phyloP scores from a whole-genome alignment of 257 asterid genomes.

The Nyctanthes arbortristis region DNA sequence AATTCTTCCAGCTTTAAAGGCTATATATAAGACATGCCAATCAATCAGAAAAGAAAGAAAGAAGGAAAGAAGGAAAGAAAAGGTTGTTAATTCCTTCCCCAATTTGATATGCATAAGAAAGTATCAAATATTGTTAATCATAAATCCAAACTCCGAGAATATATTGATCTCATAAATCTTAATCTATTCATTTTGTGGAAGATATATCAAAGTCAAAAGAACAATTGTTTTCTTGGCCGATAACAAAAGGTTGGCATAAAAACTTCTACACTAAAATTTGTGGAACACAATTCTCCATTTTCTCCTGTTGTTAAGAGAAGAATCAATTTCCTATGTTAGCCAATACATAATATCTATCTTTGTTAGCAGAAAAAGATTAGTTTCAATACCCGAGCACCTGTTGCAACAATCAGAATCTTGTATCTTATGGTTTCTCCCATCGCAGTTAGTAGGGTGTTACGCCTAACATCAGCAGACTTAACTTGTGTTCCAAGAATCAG shows the following conservation, averaged over 20 bases:
- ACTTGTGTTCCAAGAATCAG: constrained; percentile 84
- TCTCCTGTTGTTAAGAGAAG: background rate
- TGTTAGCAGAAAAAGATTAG: constrained; percentile 30
- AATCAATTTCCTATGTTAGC: background rate
- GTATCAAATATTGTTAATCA: background rate
- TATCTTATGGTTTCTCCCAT: constrained; percentile 91
- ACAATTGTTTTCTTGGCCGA: constrained; percentile 10
- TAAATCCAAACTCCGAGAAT: background rate
- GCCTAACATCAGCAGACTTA: constrained; percentile 78
- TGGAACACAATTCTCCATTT: background rate
- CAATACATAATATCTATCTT: background rate
- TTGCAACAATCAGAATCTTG: constrained; percentile 80
- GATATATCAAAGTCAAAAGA: background rate
- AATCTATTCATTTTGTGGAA: background rate
- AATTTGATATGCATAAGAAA: background rate
- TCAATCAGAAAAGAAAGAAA: constrained; percentile 29
- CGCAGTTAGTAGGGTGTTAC: constrained; percentile 76
- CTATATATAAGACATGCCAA: constrained; percentile 38
- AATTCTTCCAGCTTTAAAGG: constrained; percentile 93
- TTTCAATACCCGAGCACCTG: constrained; percentile 94
- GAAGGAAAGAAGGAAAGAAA: too few relatives aligned
- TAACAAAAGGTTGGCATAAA: background rate
- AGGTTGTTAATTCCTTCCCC: background rate
- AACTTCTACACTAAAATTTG: background rate
- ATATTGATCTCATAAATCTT: background rate